These are phyloP conservation scores for Yamadazyma membranifaciens DNA, from an alignment of 1,139 yeast species.

Conservation along the genomic window DNA sequence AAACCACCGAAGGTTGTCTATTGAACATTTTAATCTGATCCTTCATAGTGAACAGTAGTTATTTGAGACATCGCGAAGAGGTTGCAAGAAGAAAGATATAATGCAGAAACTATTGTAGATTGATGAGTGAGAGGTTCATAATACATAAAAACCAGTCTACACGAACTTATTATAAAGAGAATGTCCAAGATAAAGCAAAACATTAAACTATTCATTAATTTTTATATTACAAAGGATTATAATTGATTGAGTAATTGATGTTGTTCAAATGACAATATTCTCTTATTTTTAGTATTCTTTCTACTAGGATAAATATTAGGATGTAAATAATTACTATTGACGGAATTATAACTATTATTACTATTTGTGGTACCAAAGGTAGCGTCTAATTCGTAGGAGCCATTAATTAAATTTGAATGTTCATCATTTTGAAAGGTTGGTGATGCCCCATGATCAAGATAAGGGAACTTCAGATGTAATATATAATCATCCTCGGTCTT, in stretches of 20 bases:
- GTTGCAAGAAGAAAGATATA: neutral
- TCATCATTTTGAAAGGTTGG: constrained; percentile 4
- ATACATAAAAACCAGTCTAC: too few species aligned
- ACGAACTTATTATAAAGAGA: too few species aligned
- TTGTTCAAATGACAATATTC: constrained; percentile 22
- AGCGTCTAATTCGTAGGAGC: constrained; percentile 12
- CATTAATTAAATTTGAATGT: constrained; percentile 5
- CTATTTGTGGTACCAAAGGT: constrained; percentile 4
- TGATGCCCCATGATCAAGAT: constrained; percentile 12
- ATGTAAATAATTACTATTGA: constrained; percentile 6
- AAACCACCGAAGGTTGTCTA: constrained; percentile 48
- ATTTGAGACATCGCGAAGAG: constrained; percentile 1
- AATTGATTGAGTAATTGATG: constrained; percentile 18
- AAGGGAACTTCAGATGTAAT: constrained; percentile 23
- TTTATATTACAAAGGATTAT: too few species aligned
- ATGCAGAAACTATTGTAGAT: too few species aligned
- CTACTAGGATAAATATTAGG: constrained; percentile 9
- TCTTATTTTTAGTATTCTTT: constrained; percentile 7
- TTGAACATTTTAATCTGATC: constrained; percentile 5
- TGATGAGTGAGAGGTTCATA: too few species aligned
- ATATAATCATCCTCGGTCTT: constrained; percentile 19
- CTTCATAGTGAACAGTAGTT: neutral
- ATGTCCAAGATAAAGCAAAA: too few species aligned
- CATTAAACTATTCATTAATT: too few species aligned
- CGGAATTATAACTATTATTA: constrained; percentile 1